Evolutionary conservation across 2,329 filamentous ascomycete genomes (phyloP), one percentile per base, ranked within the genome.

Genomic region (Beauveria varroae): DNA sequence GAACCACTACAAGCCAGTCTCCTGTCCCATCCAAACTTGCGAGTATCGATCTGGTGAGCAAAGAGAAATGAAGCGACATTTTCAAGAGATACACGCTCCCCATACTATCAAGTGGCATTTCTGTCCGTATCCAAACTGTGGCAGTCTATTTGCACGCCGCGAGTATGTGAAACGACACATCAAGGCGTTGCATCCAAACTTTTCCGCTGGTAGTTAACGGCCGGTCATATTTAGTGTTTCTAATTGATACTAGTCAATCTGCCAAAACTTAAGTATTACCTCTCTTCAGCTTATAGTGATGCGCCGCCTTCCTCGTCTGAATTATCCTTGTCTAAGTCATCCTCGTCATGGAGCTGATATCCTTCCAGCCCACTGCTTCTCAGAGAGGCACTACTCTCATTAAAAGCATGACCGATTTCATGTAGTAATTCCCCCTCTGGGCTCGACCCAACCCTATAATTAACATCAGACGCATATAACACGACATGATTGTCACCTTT

Each of bases 61-160:
- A 57, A 57, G 30, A 41, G 55, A 57, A n/a, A 57, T 57, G 55
- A 57, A 49, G 30, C 43, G 55, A n/a, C 55, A 57, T 34, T 57
- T 57, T n/a, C 28, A 37, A 9, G 55, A 49, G 24, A 16, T 47
- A 40, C 55, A 57, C 55, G 55, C 55, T 24, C 26, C n/a, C 10
- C 28, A 57, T 46, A 44, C 40, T n/a, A 16, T 56, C 20, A 8
- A 26, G 22, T 5, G 41, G 40, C 22, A 18, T 16, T 46, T 30
- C 22, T 56, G 53, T 28, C n/a, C 43, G 16, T 26, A 34, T 20
- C 12, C 10, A 12, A 28, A 22, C 28, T 49, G 55, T 26, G 22
- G 28, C 9, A 50, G 6, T 16, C 10, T 5, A n/a, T 49, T 40
- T 49, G 14, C 18, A 9, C 55, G 55, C 49, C 44, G 10, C 12